Percentiles rank a stretch among this genome's conserved stretches.
phyloP scores from a whole-genome alignment of 768 basidiomycete genomes.

The Tricholoma saponaceum region DNA sequence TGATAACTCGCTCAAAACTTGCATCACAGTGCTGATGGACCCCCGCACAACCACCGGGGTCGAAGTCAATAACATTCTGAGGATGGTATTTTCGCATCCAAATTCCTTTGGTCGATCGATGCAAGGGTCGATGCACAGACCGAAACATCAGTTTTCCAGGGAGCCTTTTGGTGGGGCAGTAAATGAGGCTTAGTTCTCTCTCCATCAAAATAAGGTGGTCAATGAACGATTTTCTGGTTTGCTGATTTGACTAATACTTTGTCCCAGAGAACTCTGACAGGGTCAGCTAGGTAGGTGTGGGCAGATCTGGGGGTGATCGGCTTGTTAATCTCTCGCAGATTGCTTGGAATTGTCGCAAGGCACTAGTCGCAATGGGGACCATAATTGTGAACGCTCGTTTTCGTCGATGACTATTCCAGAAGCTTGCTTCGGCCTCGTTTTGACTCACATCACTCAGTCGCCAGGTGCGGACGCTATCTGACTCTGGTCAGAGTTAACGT shows the following conservation, averaged over 20 bases:
- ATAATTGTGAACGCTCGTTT: slow-evolving; percentile 31
- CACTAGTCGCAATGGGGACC: slow-evolving; percentile 21
- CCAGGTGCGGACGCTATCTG: slow-evolving; percentile 25
- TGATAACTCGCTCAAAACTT: slow-evolving; percentile 31
- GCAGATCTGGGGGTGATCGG: background rate
- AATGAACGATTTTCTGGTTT: slow-evolving; percentile 1
- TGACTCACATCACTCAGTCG: slow-evolving; percentile 20
- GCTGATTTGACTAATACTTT: slow-evolving; percentile 24
- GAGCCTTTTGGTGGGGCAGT: background rate
- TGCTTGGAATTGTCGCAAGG: slow-evolving; percentile 28
- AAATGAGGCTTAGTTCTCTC: background rate
- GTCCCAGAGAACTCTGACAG: slow-evolving; percentile 1
- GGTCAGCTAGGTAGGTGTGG: background rate
- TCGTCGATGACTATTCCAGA: slow-evolving; percentile 28
- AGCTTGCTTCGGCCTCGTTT: slow-evolving; percentile 27
- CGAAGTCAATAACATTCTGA: background rate
- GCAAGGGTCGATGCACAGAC: too few species aligned
- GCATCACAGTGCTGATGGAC: slow-evolving; percentile 30
- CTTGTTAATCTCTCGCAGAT: slow-evolving; percentile 24
- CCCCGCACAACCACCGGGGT: slow-evolving; percentile 16
- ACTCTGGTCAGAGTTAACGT: slow-evolving; percentile 33
- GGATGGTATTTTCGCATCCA: background rate
- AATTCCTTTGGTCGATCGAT: background rate
- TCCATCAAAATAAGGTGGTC: background rate
- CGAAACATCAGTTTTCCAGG: background rate